phyloP scores from a whole-genome alignment of 176 grass and related monocot genomes.

The Leersia perrieri region DNA sequence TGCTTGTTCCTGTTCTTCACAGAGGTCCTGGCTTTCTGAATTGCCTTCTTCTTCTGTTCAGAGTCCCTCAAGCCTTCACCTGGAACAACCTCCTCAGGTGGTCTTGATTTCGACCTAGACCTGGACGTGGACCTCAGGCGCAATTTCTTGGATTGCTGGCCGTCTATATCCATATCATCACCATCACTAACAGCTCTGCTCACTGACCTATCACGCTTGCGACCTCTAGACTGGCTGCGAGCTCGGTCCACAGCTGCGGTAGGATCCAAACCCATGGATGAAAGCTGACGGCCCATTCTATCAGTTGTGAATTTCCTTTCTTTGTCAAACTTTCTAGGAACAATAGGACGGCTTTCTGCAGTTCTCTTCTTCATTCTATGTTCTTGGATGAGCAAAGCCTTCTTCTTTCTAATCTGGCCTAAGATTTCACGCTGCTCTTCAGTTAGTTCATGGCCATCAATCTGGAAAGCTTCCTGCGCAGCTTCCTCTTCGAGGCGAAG shows the following conservation, averaged over 20 bases:
- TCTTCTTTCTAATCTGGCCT: conserved; percentile 65
- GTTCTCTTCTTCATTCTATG: conserved; percentile 91
- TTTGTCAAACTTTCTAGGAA: conserved; percentile 61
- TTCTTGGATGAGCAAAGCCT: conserved; percentile 61
- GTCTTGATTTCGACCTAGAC: conserved; percentile 46
- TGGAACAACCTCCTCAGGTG: conserved; percentile 50
- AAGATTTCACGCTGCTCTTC: conserved; percentile 51
- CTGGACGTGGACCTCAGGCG: conserved; percentile 37
- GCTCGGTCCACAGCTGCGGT: conserved; percentile 41
- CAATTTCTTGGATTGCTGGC: conserved; percentile 61
- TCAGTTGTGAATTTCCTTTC: conserved; percentile 44
- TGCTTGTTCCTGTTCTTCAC: conserved; percentile 71
- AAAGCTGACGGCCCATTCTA: conserved; percentile 48
- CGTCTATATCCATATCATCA: conserved; percentile 61
- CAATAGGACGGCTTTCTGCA: conserved; percentile 77
- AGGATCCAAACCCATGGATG: conserved; percentile 58
- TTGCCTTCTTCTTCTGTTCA: conserved; percentile 60
- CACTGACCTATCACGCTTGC: conserved; percentile 74
- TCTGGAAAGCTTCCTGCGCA: conserved; percentile 54
- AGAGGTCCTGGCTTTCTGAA: conserved; percentile 50
- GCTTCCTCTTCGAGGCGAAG: conserved; percentile 57
- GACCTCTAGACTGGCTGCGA: conserved; percentile 48
- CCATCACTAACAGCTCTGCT: conserved; percentile 36
- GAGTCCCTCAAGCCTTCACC: conserved; percentile 73
- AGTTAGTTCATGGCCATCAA: conserved; percentile 60